Evolutionary conservation across 208 protist genomes (phyloP), one percentile per base, ranked within the genome.

Genomic region (Trypanosoma melophagium): DNA sequence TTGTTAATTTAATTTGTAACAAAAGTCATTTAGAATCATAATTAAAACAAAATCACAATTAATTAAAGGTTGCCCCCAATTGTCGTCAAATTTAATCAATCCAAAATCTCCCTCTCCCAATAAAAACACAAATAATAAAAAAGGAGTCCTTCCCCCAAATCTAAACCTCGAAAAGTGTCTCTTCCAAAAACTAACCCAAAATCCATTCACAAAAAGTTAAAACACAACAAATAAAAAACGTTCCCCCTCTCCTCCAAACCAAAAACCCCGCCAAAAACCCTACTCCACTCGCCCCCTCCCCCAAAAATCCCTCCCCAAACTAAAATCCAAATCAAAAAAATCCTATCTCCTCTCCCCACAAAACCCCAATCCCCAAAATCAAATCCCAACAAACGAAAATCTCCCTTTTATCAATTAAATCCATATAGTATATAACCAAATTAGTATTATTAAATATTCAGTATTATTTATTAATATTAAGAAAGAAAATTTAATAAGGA

Each of bases 391-490:
- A 45, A 1, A 4, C 17, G 60, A 69, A 60, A 7, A 16, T 25
- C 41, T 45, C 28, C 35, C n/a, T 45, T 45, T 41, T 16, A 47
- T 25, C 17, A 52, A 66, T 60, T 60, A 35, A 35, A 7, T 56
- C 52, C 12, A 50, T 40, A 52, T 45, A 45, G 38, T 58, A 40
- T 63, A 51, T 28, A 60, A 54, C 28, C 67, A 44, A 74, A 60
- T 61, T 42, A 65, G 69, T 61, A 71, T 80, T 63, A 79, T 60
- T 69, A 80, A 80, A 80, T 76, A 74, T 74, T 74, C 69, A 40
- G 67, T 64, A 74, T 74, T 74, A 74, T 74, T 74, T 74, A 80
- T 69, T 71, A 80, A 69, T 51, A 80, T 67, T 21, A 81, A 75
- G 77, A 77, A 81, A n/a, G 66, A 64, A 47, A 60, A 57, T 74